Base-by-base conservation (phyloP, 2,329 filamentous ascomycete genomes). In the Hysterium pulicare region DNA sequence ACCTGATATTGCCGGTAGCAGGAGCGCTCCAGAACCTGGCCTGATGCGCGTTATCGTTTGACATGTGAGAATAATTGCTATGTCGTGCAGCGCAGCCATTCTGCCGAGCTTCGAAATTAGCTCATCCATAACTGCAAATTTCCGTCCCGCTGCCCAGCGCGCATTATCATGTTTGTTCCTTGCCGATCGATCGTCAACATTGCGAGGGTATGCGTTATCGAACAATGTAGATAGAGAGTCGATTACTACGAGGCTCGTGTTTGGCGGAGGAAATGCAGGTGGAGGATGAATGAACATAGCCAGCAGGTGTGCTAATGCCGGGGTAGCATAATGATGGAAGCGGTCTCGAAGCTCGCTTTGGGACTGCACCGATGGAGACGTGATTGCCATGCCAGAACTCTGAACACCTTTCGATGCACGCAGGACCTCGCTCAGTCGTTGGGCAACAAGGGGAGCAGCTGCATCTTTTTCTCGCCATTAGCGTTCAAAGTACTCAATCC, bases 21-120 rank as follows among this genome's bases (percentile, higher is more conserved):
- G 71, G 9, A 84, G 78, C 11, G 90, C 86, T 51, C 75, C 78
- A 50, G 71, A 75, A 49, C 78, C 83, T 3, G 74, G 73, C 48
- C 85, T 82, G 69, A 94, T 84, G 51, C 83, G 86, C n/a, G 88
- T 94, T 32, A 84, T 85, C 45, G 86, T 88, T 61, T 94, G 90
- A 28, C 83, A 89, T 37, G 90, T 75, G 16, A 93, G 64, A 2
- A 95, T 72, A 32, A 95, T 74, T 19, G 88, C 86, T 40, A 90
- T 74, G 55, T 87, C 78, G 49, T 81, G 78, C 22, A 84, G 78
- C 9, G 84, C 82, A 4, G 90, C 88, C 9, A 95, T 75, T 55
- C 84, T 90, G 47, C 84, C 79, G 3, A 84, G 67, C 28, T 71
- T 70, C 3, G 71, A 71, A 5, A 76, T 71, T 9, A 96, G 69